Evolutionary conservation across 2,329 filamentous ascomycete genomes (phyloP).

Genomic region (Tothia fuscella): DNA sequence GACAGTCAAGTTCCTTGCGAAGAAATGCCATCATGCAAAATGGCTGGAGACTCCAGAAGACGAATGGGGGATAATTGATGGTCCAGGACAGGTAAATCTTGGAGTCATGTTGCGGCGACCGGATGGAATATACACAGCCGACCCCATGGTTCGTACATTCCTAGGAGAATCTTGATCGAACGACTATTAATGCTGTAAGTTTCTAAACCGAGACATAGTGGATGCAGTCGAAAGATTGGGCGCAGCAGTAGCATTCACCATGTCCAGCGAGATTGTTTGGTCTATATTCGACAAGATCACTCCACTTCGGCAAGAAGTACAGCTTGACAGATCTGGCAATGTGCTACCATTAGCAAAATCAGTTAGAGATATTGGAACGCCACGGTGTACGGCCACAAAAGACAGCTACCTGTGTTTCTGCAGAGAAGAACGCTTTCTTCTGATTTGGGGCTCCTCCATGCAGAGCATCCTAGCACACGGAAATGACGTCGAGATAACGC

Average conservation of each 20-base stretch:
- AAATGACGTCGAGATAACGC: slow-evolving; percentile 16
- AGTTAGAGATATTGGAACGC: slow-evolving; percentile 2
- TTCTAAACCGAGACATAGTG: slow-evolving; percentile 23
- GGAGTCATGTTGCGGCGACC: not conserved
- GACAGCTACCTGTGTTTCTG: slow-evolving; percentile 30
- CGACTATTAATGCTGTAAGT: no score
- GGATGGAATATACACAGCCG: slow-evolving; percentile 12
- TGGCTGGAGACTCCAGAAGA: slow-evolving; percentile 20
- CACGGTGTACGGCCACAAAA: slow-evolving; percentile 27
- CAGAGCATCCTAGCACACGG: slow-evolving; percentile 30
- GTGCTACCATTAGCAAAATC: slow-evolving; percentile 1
- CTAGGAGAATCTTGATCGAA: no score
- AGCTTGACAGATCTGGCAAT: slow-evolving; percentile 4
- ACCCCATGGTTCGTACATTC: no score
- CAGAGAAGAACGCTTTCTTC: slow-evolving; percentile 29
- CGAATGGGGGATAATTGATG: slow-evolving; percentile 17
- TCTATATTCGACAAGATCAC: slow-evolving; percentile 27
- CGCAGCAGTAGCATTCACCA: slow-evolving; percentile 31
- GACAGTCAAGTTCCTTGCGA: slow-evolving; percentile 21
- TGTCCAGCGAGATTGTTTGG: slow-evolving; percentile 32
- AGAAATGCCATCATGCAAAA: slow-evolving; percentile 18
- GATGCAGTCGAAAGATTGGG: slow-evolving; percentile 30
- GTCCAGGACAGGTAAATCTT: not conserved
- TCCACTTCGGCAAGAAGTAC: slow-evolving; percentile 27
- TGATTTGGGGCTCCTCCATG: slow-evolving; percentile 34